A percentile compares a stretch with the other conserved stretches of the same genome.
Evolutionary conservation across 306 rosid species (phyloP).

Genomic region (Acacia acuminata): DNA sequence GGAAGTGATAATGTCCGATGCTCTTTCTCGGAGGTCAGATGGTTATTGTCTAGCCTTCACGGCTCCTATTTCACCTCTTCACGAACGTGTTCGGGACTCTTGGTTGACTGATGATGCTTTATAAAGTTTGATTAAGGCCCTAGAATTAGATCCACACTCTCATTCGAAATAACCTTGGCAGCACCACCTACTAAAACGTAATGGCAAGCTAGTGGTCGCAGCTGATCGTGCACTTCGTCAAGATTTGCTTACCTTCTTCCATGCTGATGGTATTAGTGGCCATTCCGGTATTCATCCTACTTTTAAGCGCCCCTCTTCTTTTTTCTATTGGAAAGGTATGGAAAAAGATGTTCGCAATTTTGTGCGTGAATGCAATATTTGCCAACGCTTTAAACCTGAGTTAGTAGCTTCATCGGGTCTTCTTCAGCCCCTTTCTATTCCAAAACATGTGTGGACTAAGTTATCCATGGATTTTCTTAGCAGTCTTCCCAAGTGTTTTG

Average conservation of each 20-base stretch:
- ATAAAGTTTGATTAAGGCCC: accelerated
- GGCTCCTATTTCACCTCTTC: accelerated
- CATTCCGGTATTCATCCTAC: not conserved
- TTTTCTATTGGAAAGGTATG: not conserved
- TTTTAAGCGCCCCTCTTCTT: not conserved
- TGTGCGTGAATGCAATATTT: not conserved
- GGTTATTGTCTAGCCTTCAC: not conserved
- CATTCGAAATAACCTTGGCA: not conserved
- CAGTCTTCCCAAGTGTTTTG: too few species aligned
- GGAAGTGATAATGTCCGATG: too few species aligned
- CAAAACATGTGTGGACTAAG: too few species aligned
- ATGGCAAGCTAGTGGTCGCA: not conserved
- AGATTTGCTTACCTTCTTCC: not conserved
- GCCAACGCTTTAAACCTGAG: not conserved
- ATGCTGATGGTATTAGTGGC: not conserved
- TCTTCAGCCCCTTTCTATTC: too few species aligned
- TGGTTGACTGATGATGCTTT: not conserved
- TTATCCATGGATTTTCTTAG: too few species aligned
- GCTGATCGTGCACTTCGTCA: accelerated
- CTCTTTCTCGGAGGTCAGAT: accelerated
- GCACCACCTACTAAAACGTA: accelerated
- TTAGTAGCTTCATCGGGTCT: too few species aligned
- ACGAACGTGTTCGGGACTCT: accelerated
- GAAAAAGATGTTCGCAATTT: not conserved
- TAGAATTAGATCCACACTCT: accelerated